Evolutionary conservation across 2,329 filamentous ascomycete genomes (phyloP).

Genomic region (Zymoseptoria ardabiliae): DNA sequence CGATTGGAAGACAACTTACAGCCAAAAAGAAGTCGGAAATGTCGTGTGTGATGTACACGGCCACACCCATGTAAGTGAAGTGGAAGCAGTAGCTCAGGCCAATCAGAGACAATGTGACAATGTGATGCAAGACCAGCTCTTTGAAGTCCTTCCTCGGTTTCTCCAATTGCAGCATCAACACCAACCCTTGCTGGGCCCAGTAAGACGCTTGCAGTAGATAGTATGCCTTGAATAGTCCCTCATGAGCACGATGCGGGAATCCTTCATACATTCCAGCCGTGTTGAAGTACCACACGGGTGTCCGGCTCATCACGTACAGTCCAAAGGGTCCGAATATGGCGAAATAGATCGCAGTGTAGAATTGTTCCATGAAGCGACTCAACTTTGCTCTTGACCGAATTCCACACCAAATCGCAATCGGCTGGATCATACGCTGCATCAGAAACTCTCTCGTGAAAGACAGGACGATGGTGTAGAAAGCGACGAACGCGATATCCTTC

Average conservation of each 20-base stretch:
- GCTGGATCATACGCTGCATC: constrained; percentile 83
- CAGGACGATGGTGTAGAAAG: constrained; percentile 82
- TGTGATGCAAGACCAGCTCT: constrained; percentile 84
- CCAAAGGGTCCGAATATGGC: constrained; percentile 72
- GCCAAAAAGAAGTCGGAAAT: constrained; percentile 94
- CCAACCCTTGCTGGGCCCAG: constrained; percentile 91
- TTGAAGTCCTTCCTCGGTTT: constrained; percentile 93
- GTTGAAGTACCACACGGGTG: constrained; percentile 96
- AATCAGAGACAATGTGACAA: constrained; percentile 80
- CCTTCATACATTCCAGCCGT: constrained; percentile 81
- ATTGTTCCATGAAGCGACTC: constrained; percentile 89
- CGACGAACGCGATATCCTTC: constrained; percentile 78
- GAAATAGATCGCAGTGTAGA: constrained; percentile 91
- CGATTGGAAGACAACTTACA: constrained; percentile 48
- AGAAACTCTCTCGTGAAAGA: constrained; percentile 92
- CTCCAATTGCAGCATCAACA: constrained; percentile 78
- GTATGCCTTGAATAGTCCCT: constrained; percentile 83
- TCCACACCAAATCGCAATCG: constrained; percentile 62
- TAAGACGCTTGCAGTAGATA: constrained; percentile 92
- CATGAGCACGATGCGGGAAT: constrained; percentile 77
- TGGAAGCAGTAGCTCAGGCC: constrained; percentile 87
- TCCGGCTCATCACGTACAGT: constrained; percentile 81
- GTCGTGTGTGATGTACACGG: constrained; percentile 91
- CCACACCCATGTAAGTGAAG: constrained; percentile 89
- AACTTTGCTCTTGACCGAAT: constrained; percentile 71